Base-by-base conservation (phyloP, 1,139 yeast genomes). In the Zygosaccharomyces pseudobailii region DNA sequence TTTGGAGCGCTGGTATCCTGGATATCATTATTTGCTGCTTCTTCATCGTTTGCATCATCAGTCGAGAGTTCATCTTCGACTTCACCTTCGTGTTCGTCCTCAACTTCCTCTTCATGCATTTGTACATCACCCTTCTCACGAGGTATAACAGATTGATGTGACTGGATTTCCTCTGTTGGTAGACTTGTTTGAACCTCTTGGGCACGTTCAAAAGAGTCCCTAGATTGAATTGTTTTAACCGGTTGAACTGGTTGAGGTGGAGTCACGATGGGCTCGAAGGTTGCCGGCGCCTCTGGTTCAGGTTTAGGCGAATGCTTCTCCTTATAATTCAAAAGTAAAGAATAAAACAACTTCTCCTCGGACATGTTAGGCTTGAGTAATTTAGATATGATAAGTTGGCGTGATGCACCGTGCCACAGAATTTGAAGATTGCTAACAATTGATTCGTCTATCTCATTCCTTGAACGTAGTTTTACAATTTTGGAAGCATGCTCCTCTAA, bases 321-420 rank as follows among this genome's bases (percentile, higher is more conserved):
- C 55, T 97, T 78, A 66, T 92, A 92, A 59, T 87, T 83, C 73
- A 84, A 73, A 52, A 92, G 72, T 49, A 94, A 71, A 52, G 88
- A 84, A 68, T 92, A 94, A 58, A 92, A 92, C 47, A 92, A 81
- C 71, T 92, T 94, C 61, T 94, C 98, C 1, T 95, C 80, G 55
- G 84, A 85, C 46, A 81, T 77, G 25, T 73, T 78, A 0, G 79
- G 73, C 2, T 82, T 73, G 42, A 84, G 58, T 37, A 92, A 72
- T 50, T 81, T 77, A 6, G 77, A 67, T 33, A 86, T 70, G 33
- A 92, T 80, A 9, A 76, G 69, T 19, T 78, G 75, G 48, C 79
- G 79, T 34, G 80, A 75, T 49, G 88, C 87, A 42, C 96, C 96
- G 65, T 90, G 97, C 82, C 96, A 92, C 49, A 92, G 71, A 27